Evolutionary conservation across 345 rosid genomes (phyloP).

Genomic region (Salix purpurea): DNA sequence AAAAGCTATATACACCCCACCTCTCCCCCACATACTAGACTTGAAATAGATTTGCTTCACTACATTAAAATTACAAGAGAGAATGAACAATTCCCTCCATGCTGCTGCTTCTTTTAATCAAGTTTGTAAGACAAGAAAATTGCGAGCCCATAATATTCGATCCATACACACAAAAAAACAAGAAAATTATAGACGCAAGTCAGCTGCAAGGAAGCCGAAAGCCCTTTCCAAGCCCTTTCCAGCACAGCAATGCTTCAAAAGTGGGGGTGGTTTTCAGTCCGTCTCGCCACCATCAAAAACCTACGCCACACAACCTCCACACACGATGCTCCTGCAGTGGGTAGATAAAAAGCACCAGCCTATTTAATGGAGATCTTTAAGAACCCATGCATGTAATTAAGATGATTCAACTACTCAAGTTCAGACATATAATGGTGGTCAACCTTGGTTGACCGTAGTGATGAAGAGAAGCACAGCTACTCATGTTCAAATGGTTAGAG

Average conservation of each 20-base stretch:
- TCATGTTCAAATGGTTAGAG: too few relatives aligned
- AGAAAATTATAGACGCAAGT: not conserved
- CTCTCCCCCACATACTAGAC: not conserved
- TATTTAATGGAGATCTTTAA: not conserved
- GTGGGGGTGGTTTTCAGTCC: not conserved
- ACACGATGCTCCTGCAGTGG: slow-evolving; percentile 56
- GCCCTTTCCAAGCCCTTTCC: too few relatives aligned
- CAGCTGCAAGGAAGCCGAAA: not conserved
- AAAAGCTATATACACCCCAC: too few relatives aligned
- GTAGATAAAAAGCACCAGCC: not conserved
- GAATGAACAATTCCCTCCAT: slow-evolving; percentile 41
- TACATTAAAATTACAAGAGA: slow-evolving; percentile 6
- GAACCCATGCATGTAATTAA: too few relatives aligned
- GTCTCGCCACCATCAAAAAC: not conserved
- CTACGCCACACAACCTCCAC: slow-evolving; percentile 70
- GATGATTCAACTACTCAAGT: too few relatives aligned
- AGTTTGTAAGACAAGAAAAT: not conserved
- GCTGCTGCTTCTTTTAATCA: not conserved
- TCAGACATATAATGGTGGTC: too few relatives aligned
- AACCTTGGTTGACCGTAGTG: not conserved
- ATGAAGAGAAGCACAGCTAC: not conserved
- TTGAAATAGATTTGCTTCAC: not conserved
- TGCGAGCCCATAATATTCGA: too few relatives aligned
- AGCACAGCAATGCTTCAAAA: not conserved
- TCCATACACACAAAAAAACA: not conserved